These are phyloP conservation scores for Nymphaea colorata DNA, from an alignment of 164 flowering plant genomes.

Conservation along the genomic window DNA sequence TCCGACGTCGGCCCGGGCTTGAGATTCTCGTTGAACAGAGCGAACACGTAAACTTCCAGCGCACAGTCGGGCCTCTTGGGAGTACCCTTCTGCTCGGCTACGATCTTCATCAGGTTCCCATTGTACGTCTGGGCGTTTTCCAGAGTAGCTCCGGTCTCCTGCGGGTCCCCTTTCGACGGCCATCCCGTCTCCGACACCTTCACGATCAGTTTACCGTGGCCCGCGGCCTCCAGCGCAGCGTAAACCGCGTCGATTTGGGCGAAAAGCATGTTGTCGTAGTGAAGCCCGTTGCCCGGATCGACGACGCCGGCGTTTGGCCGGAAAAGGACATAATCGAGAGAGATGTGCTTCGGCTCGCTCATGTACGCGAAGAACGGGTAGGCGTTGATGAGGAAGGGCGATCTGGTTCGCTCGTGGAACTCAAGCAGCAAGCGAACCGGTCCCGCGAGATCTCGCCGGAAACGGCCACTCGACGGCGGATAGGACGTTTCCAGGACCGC, in stretches of 20 bases:
- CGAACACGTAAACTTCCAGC: slow-evolving; percentile 25
- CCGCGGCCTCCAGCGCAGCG: slow-evolving; percentile 11
- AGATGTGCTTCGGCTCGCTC: slow-evolving; percentile 22
- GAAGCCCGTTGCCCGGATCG: slow-evolving; percentile 20
- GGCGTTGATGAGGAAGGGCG: slow-evolving; percentile 20
- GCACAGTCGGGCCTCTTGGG: slow-evolving; percentile 28
- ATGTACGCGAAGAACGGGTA: slow-evolving; percentile 26
- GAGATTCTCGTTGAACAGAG: slow-evolving; percentile 38
- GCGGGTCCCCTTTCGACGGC: slow-evolving; percentile 39
- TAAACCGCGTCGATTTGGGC: slow-evolving; percentile 36
- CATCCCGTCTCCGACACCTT: slow-evolving; percentile 46
- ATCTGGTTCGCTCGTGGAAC: slow-evolving; percentile 16
- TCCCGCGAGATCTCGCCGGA: slow-evolving; percentile 33
- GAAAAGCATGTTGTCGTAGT: slow-evolving; percentile 37
- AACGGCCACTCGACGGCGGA: slow-evolving; percentile 62
- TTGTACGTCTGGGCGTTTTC: slow-evolving; percentile 39
- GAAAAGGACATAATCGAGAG: slow-evolving; percentile 32
- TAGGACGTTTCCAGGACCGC: slow-evolving; percentile 45
- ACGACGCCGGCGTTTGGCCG: slow-evolving; percentile 17
- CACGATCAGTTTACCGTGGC: slow-evolving; percentile 19
- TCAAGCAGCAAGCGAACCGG: slow-evolving; percentile 6
- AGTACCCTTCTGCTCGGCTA: slow-evolving; percentile 27
- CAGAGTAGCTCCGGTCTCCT: slow-evolving; percentile 31
- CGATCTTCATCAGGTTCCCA: slow-evolving; percentile 22
- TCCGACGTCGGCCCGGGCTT: slow-evolving; percentile 42